Evolutionary conservation across 2,329 filamentous ascomycete species (phyloP).

Genomic region (Sporothrix schenckii): DNA sequence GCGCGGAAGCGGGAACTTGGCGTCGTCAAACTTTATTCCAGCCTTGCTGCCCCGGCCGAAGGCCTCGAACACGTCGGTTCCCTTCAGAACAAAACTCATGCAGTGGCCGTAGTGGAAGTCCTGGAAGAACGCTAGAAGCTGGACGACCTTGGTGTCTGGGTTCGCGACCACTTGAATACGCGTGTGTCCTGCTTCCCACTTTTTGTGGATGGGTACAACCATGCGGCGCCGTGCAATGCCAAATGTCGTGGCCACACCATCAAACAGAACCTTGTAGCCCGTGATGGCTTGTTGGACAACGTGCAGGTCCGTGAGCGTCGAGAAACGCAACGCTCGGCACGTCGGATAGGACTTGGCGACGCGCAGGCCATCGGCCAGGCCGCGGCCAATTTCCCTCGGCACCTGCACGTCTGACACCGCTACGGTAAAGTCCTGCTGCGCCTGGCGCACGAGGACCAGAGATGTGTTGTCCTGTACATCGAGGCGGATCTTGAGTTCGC

Average conservation of each 20-base stretch:
- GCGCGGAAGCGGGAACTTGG: slow-evolving; percentile 83
- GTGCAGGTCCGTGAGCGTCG: slow-evolving; percentile 70
- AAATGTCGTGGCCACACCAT: slow-evolving; percentile 72
- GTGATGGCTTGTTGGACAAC: slow-evolving; percentile 78
- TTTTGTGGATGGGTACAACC: slow-evolving; percentile 92
- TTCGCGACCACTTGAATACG: slow-evolving; percentile 78
- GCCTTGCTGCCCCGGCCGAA: slow-evolving; percentile 68
- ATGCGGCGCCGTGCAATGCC: slow-evolving; percentile 81
- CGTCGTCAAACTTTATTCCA: slow-evolving; percentile 79
- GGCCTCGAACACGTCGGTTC: slow-evolving; percentile 79
- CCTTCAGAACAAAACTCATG: slow-evolving; percentile 85
- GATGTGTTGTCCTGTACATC: slow-evolving; percentile 64
- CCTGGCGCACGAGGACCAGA: slow-evolving; percentile 69
- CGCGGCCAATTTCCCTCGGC: slow-evolving; percentile 62
- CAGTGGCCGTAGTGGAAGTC: slow-evolving; percentile 84
- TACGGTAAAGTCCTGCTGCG: slow-evolving; percentile 76
- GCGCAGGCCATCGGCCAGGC: slow-evolving; percentile 66
- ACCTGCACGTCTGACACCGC: slow-evolving; percentile 71
- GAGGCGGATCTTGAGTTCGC: slow-evolving; percentile 70
- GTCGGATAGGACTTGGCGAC: slow-evolving; percentile 62
- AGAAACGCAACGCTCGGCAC: slow-evolving; percentile 71
- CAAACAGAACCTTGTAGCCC: slow-evolving; percentile 75
- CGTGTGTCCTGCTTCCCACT: slow-evolving; percentile 82
- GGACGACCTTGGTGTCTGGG: slow-evolving; percentile 68
- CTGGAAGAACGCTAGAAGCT: slow-evolving; percentile 84